These are phyloP conservation scores for Claviceps quebecensis DNA, from an alignment of 2,329 filamentous ascomycete genomes.

Conservation along the genomic window DNA sequence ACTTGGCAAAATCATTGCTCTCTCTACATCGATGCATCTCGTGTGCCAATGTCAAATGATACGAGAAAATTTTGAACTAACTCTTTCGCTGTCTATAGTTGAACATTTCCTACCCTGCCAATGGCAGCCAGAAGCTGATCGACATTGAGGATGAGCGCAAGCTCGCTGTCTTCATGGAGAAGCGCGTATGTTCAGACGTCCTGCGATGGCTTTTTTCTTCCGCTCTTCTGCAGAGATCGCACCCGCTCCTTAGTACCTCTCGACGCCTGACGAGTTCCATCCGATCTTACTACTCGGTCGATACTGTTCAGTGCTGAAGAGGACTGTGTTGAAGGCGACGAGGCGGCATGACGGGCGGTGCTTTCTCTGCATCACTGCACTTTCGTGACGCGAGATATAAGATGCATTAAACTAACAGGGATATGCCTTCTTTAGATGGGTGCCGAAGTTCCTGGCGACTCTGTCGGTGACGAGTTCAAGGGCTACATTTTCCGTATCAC, in stretches of 20 bases:
- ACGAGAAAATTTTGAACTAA: slow-evolving; percentile 16
- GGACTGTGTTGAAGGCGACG: too few species aligned
- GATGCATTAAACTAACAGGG: slow-evolving; percentile 18
- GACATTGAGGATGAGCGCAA: slow-evolving; percentile 99
- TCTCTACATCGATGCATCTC: not conserved
- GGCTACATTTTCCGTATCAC: slow-evolving; percentile 99
- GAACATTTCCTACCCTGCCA: slow-evolving; percentile 81
- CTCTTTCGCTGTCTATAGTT: slow-evolving; percentile 26
- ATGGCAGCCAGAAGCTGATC: slow-evolving; percentile 98
- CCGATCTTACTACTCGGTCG: too few species aligned
- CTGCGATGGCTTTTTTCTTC: not conserved
- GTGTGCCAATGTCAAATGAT: not conserved
- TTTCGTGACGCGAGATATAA: not conserved
- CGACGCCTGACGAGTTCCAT: not conserved
- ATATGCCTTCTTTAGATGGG: slow-evolving; percentile 48
- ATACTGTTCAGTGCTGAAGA: not conserved
- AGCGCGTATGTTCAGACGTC: slow-evolving; percentile 53
- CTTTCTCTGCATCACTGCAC: not conserved
- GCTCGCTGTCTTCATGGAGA: slow-evolving; percentile 97
- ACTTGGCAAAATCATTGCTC: not conserved
- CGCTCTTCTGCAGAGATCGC: not conserved
- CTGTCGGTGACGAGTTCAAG: slow-evolving; percentile 98
- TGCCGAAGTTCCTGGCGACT: slow-evolving; percentile 83
- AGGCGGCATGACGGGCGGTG: not conserved
- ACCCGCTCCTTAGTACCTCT: not conserved